Conservation (phyloP, 257 asterid species). For the Scutellaria galericulata region DNA sequence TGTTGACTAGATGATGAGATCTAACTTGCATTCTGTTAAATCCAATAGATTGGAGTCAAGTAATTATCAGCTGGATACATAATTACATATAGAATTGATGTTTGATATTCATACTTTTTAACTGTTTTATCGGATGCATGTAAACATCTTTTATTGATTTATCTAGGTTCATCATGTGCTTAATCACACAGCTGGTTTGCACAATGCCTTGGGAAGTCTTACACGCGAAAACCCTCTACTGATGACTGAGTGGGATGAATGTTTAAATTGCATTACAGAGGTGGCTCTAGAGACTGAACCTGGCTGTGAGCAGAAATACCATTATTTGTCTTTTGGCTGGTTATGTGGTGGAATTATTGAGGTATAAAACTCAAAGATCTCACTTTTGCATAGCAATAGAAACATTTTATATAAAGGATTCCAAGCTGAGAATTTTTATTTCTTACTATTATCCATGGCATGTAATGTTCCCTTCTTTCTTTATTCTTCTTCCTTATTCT, state of each 20-base stretch:
- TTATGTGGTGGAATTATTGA: slow-evolving; percentile 97
- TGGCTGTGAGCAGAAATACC: slow-evolving; percentile 76
- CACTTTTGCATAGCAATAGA: slow-evolving; percentile 14
- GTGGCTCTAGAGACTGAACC: slow-evolving; percentile 82
- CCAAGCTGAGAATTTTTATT: background rate
- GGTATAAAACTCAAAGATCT: slow-evolving; percentile 52
- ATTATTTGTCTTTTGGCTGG: slow-evolving; percentile 93
- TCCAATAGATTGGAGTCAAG: slow-evolving; percentile 12
- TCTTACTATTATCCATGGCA: background rate
- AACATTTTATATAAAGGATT: slow-evolving; percentile 27
- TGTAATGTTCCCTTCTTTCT: background rate
- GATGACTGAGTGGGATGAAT: slow-evolving; percentile 84
- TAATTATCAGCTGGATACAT: slow-evolving; percentile 18
- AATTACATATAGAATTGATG: slow-evolving; percentile 16
- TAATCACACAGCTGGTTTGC: slow-evolving; percentile 96
- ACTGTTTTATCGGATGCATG: slow-evolving; percentile 7
- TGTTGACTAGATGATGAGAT: slow-evolving; percentile 11
- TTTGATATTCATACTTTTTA: slow-evolving; percentile 22
- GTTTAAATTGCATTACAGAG: slow-evolving; percentile 59
- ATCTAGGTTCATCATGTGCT: slow-evolving; percentile 96
- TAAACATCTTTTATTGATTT: slow-evolving; percentile 23
- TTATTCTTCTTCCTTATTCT: background rate
- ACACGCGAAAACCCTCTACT: slow-evolving; percentile 77
- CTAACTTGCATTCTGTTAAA: slow-evolving; percentile 15
- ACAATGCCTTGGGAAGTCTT: slow-evolving; percentile 72